Evolutionary conservation across 148 eudicot species (phyloP), one percentile per base, ranked within the genome.

Genomic region (Camellia japonica): DNA sequence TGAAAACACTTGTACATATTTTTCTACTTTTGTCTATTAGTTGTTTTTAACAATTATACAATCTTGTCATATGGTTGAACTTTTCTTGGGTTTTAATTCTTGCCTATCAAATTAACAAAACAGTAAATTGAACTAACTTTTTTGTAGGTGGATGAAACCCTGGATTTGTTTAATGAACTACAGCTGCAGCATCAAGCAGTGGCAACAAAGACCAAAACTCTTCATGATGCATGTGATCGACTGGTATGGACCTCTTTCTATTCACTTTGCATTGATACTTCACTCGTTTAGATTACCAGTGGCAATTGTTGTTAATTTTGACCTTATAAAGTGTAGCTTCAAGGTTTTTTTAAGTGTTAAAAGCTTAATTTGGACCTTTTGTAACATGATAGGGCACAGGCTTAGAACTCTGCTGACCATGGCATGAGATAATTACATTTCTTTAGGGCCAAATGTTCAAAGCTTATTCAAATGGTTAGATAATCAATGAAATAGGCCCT

Each of bases 161-260:
- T 96, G 81, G 99, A 93, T 66, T 85, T 96, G 64, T 96, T 96
- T 80, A 89, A 96, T 85, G 95, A 93, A 72, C 86, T 96, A 79
- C 97, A 96, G 77, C 81, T 90, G 84, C 99, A 96, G 81, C 98
- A 96, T 89, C 95, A 96, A 83, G 93, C 94, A 77, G 99, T 96
- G 71, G 99, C 94, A 75, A 91, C 93, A 72, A 96, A 96, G 84
- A 96, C 98, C 68, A 93, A 90, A 84, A 93, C 99, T 55, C 98
- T 96, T 75, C 99, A 94, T 78, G 99, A 93, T 86, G 99, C 99
- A 87, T 96, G 99, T 78, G 99, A 96, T 83, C 89, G 92, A 86
- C 82, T 96, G 99, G 98, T 96, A 74, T 77, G 87, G 30, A 74
- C 68, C 55, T 76, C 41, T 74, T 67, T 69, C 49, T 82, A 63